Conservation (phyloP, 257 asterid species). For the Nemophila menziesii region DNA sequence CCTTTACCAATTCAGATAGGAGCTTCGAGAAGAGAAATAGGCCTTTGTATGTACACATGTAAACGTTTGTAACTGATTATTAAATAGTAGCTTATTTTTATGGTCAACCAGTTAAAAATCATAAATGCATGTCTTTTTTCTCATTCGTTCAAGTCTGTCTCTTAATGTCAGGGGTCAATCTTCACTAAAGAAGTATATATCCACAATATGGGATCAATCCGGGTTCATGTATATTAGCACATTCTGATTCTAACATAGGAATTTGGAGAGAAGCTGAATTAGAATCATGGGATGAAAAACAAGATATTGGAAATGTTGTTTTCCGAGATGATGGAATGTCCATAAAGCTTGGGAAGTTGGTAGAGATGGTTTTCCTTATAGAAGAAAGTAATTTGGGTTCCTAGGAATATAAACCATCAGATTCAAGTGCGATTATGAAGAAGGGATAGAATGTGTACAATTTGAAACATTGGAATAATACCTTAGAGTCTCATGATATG, state of each 20-base stretch:
- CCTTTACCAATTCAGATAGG: neutral
- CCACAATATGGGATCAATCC: conserved; percentile 73
- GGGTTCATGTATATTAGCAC: conserved; percentile 81
- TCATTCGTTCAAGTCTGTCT: neutral
- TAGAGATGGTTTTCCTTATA: conserved; percentile 47
- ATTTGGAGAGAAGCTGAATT: conserved; percentile 94
- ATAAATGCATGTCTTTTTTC: too few relatives aligned
- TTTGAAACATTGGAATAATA: conserved; percentile 60
- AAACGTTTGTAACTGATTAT: too few relatives aligned
- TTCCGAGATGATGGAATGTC: conserved; percentile 72
- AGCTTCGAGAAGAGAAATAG: neutral
- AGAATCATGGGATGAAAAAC: conserved; percentile 70
- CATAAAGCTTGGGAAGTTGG: conserved; percentile 46
- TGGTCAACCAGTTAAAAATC: too few relatives aligned
- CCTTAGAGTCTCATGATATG: too few relatives aligned
- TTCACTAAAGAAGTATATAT: conserved; percentile 53
- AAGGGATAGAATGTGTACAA: conserved; percentile 42
- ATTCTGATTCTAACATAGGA: conserved; percentile 41
- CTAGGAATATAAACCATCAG: conserved; percentile 40
- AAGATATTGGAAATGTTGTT: conserved; percentile 46
- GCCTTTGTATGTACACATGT: neutral
- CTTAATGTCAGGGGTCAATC: conserved; percentile 49
- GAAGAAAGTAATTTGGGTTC: conserved; percentile 47
- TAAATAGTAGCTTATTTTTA: too few relatives aligned
- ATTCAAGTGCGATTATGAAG: conserved; percentile 50